Conservation (phyloP, 1,284 basidiomycete genomes). For the Amylostereum areolatum region DNA sequence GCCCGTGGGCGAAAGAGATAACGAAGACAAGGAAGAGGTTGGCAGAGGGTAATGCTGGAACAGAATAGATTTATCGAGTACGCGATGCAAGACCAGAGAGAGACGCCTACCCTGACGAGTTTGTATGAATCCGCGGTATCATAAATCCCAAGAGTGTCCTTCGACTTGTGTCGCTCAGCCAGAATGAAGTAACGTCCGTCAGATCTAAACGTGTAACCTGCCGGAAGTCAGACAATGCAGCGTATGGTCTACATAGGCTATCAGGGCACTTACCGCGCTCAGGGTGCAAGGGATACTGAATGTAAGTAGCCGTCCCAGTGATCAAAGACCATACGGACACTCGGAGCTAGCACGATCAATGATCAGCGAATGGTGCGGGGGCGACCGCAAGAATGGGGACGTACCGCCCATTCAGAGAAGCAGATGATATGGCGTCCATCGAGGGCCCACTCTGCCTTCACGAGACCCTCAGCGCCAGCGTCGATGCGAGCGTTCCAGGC, state of each 20-base stretch:
- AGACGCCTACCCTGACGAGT: conserved; percentile 60
- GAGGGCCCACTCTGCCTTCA: conserved; percentile 81
- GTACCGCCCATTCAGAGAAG: conserved; percentile 84
- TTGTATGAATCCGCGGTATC: conserved; percentile 65
- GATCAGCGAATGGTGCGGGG: neutral
- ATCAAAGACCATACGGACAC: conserved; percentile 77
- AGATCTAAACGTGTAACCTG: conserved; percentile 73
- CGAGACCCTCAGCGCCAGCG: conserved; percentile 77
- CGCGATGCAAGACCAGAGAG: neutral
- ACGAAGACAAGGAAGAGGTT: conserved; percentile 65
- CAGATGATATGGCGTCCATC: conserved; percentile 77
- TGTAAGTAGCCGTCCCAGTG: conserved; percentile 64
- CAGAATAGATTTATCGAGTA: neutral
- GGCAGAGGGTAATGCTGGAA: conserved; percentile 76
- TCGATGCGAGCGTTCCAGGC: conserved; percentile 68
- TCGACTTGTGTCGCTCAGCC: conserved; percentile 81
- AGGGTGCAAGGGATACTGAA: conserved; percentile 73
- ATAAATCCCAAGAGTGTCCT: conserved; percentile 80
- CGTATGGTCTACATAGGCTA: neutral
- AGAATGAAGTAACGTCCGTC: conserved; percentile 79
- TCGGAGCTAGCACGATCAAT: conserved; percentile 47
- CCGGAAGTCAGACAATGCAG: conserved; percentile 3
- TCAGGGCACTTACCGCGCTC: conserved; percentile 51
- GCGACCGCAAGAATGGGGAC: conserved; percentile 24
- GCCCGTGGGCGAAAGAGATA: conserved; percentile 80